A percentile compares a stretch with the other conserved stretches of the same genome.
These are phyloP conservation scores for Bombardia bombarda DNA, from an alignment of 495 filamentous ascomycete genomes.

Conservation along the genomic window DNA sequence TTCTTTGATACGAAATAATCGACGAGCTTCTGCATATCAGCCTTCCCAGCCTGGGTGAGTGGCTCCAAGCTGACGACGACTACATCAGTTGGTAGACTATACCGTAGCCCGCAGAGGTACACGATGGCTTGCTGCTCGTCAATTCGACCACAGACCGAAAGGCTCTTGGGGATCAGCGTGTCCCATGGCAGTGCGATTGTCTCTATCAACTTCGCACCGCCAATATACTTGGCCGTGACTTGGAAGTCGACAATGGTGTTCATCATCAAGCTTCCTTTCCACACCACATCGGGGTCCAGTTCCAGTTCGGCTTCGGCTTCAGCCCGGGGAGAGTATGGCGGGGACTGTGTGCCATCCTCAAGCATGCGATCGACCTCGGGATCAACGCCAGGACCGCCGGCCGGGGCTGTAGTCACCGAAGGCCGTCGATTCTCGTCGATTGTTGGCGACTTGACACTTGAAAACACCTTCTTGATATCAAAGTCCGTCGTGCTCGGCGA, in stretches of 20 bases:
- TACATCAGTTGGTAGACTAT: conserved; percentile 64
- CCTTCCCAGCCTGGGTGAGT: conserved; percentile 37
- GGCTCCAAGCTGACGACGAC: conserved; percentile 59
- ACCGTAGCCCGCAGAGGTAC: conserved; percentile 77
- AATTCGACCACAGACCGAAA: conserved; percentile 80
- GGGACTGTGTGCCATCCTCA: conserved; percentile 75
- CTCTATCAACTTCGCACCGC: conserved; percentile 64
- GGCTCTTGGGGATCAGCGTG: conserved; percentile 56
- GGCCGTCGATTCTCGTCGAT: conserved; percentile 32
- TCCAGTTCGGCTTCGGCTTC: conserved; percentile 36
- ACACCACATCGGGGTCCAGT: conserved; percentile 60
- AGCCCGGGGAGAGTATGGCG: conserved; percentile 67
- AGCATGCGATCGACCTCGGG: conserved; percentile 86
- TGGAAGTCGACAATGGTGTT: conserved; percentile 62
- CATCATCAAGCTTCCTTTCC: conserved; percentile 78
- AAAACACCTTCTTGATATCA: conserved; percentile 65
- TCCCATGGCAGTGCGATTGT: conserved; percentile 52
- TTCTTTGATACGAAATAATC: conserved; percentile 72
- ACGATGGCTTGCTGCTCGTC: conserved; percentile 70
- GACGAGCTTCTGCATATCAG: conserved; percentile 61
- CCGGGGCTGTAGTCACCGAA: conserved; percentile 35
- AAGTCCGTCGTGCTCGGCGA: conserved; percentile 47
- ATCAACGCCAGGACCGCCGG: conserved; percentile 53
- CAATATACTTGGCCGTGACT: conserved; percentile 74
- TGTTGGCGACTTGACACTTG: conserved; percentile 54